Evolutionary conservation across 345 rosid genomes (phyloP).

Genomic region (Rubroshorea leprosula): DNA sequence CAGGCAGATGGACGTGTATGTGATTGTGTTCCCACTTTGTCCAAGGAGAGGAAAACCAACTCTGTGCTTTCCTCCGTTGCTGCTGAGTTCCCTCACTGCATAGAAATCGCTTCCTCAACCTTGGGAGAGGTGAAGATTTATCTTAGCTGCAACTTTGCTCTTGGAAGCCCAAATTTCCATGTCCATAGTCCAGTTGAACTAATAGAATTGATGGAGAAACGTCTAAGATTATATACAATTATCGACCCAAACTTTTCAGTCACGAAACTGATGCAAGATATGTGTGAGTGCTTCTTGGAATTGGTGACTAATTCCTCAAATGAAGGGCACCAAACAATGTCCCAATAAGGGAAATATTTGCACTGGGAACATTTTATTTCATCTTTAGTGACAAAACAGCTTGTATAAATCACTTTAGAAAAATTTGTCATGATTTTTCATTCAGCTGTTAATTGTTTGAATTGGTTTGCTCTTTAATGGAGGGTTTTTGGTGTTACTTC

Average conservation of each 20-base stretch:
- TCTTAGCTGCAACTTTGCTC: slow-evolving; percentile 55
- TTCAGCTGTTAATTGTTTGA: too few relatives aligned
- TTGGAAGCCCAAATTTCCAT: slow-evolving; percentile 46
- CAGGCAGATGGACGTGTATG: slow-evolving; percentile 16
- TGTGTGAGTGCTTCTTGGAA: slow-evolving; percentile 74
- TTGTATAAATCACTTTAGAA: too few relatives aligned
- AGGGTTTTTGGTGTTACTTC: too few relatives aligned
- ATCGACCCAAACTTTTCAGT: slow-evolving; percentile 69
- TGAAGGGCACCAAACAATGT: too few relatives aligned
- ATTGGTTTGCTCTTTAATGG: too few relatives aligned
- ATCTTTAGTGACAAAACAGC: too few relatives aligned
- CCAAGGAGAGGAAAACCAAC: slow-evolving; percentile 16
- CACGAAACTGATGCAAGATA: slow-evolving; percentile 59
- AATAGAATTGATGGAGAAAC: slow-evolving; percentile 63
- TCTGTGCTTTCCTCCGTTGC: slow-evolving; percentile 25
- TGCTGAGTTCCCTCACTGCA: slow-evolving; percentile 27
- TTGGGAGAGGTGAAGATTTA: slow-evolving; percentile 83
- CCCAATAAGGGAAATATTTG: too few relatives aligned
- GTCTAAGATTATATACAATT: slow-evolving; percentile 70
- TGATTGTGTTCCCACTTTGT: slow-evolving; percentile 20
- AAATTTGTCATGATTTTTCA: too few relatives aligned
- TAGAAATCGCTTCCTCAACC: slow-evolving; percentile 71
- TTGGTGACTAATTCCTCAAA: slow-evolving; percentile 48
- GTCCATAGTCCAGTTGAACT: slow-evolving; percentile 67
- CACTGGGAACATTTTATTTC: too few relatives aligned